A percentile compares a stretch with the other conserved stretches of the same genome.
phyloP scores from a whole-genome alignment of 2,329 filamentous ascomycete species.

The Sarocladium strictum region DNA sequence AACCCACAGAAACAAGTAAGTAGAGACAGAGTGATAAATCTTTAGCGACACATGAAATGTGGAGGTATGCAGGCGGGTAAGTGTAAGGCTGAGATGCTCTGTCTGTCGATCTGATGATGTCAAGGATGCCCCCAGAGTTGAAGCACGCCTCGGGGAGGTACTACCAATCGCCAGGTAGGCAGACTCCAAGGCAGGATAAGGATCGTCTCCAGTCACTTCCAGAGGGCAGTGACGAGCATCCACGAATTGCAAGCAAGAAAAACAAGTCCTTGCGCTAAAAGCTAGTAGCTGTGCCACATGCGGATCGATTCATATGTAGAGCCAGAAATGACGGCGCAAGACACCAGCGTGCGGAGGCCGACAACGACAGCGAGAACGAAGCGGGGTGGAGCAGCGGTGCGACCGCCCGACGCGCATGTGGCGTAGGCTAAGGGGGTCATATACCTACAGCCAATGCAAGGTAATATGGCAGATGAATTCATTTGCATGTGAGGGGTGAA shows the following conservation, averaged over 20 bases:
- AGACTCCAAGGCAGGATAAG: no score
- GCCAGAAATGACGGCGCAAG: not conserved
- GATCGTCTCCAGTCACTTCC: no score
- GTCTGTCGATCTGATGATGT: no score
- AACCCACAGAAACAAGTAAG: no score
- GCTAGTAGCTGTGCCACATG: not conserved
- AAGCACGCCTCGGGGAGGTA: no score
- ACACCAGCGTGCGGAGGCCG: no score
- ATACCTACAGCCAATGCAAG: not conserved
- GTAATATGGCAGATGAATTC: not conserved
- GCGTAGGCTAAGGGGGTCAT: not conserved
- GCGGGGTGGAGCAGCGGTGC: not conserved
- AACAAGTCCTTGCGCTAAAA: not conserved
- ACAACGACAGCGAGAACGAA: not conserved
- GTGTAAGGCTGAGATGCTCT: not conserved
- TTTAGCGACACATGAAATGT: not conserved
- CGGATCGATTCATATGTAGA: not conserved
- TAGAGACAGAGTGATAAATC: no score
- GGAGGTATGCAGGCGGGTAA: not conserved
- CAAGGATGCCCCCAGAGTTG: no score
- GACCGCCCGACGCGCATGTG: conserved; percentile 2
- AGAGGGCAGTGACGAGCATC: no score
- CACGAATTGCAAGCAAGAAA: no score
- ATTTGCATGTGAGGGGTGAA: not conserved
- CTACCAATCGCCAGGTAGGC: no score